phyloP scores from a whole-genome alignment of 2,329 filamentous ascomycete genomes.

The Xylogone sp. region DNA sequence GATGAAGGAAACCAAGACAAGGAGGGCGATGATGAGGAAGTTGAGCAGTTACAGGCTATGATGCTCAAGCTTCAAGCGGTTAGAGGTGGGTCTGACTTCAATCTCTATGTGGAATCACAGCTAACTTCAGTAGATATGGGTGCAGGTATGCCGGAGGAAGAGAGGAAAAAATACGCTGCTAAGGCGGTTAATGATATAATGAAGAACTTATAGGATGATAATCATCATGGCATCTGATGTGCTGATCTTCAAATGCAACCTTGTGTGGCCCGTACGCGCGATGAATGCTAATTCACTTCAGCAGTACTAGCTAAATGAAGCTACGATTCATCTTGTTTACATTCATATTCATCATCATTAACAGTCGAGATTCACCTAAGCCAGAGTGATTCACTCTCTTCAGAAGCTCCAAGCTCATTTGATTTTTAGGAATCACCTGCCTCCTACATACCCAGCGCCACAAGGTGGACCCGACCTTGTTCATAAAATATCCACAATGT shows the following conservation, averaged over 20 bases:
- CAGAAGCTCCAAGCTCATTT: too few species aligned
- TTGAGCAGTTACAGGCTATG: slow-evolving; percentile 58
- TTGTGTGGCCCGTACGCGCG: too few species aligned
- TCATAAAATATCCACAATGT: too few species aligned
- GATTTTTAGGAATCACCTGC: too few species aligned
- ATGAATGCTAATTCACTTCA: too few species aligned
- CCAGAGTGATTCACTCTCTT: too few species aligned
- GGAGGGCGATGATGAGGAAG: slow-evolving; percentile 32
- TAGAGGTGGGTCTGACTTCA: slow-evolving; percentile 20
- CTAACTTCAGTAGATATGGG: slow-evolving; percentile 46
- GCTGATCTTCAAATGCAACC: not conserved
- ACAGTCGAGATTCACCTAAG: too few species aligned
- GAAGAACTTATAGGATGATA: slow-evolving; percentile 33
- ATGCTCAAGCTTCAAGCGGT: slow-evolving; percentile 62
- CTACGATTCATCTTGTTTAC: too few species aligned
- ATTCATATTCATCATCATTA: too few species aligned
- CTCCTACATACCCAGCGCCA: too few species aligned
- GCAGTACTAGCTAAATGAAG: too few species aligned
- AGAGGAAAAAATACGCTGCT: slow-evolving; percentile 57
- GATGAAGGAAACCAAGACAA: slow-evolving; percentile 29
- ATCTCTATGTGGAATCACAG: not conserved
- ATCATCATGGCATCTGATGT: not conserved
- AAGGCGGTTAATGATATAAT: slow-evolving; percentile 62
- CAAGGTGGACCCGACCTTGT: too few species aligned
- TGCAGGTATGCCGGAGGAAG: slow-evolving; percentile 55